A percentile compares a stretch with the other conserved stretches of the same genome.
phyloP scores from a whole-genome alignment of 2,329 filamentous ascomycete genomes.

The Pestalotiopsis sp. region DNA sequence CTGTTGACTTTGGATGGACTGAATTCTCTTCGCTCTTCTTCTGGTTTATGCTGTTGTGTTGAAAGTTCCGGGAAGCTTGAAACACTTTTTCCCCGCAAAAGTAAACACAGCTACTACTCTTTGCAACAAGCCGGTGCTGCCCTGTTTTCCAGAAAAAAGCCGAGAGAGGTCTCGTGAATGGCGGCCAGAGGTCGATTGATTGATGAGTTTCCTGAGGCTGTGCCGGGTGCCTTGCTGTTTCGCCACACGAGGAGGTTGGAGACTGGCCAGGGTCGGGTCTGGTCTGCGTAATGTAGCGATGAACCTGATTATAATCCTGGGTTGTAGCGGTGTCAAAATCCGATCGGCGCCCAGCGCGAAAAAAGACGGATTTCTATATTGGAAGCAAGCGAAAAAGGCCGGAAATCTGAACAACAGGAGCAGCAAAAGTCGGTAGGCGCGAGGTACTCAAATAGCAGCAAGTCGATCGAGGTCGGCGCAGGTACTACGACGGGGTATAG shows the following conservation, averaged over 20 bases:
- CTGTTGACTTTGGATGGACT: background rate
- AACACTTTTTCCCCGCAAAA: background rate
- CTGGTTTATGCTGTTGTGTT: background rate
- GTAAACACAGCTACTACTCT: background rate
- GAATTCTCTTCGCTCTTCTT: background rate
- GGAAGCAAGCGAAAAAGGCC: background rate
- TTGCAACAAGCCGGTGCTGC: constrained; percentile 3
- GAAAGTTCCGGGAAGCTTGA: background rate
- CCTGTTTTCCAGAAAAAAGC: constrained; percentile 4
- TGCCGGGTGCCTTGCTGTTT: constrained; percentile 16
- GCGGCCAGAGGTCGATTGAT: constrained; percentile 10
- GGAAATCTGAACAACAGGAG: background rate
- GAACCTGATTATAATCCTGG: background rate
- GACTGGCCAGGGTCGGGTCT: background rate
- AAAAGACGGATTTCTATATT: background rate
- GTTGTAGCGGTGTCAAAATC: background rate
- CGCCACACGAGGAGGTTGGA: constrained; percentile 12
- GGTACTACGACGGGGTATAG: background rate
- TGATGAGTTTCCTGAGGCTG: constrained; percentile 19
- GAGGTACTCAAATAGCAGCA: background rate
- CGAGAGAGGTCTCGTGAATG: constrained; percentile 16
- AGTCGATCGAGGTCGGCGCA: background rate
- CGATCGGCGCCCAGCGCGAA: background rate
- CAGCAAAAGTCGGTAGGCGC: background rate
- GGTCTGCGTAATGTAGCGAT: background rate